Evolutionary conservation across 2,329 filamentous ascomycete species (phyloP), one percentile per base, ranked within the genome.

Genomic region (Chrysoporthe austroafricana): DNA sequence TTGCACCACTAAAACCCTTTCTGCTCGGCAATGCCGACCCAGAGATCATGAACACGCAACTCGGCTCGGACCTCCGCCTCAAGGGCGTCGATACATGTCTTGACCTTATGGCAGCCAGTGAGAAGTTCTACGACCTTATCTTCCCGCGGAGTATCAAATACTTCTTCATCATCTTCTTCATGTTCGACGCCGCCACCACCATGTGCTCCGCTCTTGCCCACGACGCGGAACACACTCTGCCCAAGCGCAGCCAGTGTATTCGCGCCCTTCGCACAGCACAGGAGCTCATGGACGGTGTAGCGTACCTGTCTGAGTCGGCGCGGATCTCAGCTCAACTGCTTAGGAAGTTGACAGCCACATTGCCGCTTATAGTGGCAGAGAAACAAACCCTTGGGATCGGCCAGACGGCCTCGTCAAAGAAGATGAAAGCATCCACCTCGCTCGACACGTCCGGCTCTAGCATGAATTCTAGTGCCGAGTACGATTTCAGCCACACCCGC

Each of bases 111-210:
- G 62, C 52, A 26, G 52, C 64, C 3, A 54, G 59, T 14, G 66
- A 70, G 61, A 46, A 59, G 34, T 76, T 75, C 57, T 73, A 75
- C 11, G 71, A 68, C 44, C 43, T 76, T 11, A 67, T 66, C 8
- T 73, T 62, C 16, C 69, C 73, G 50, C 66, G 63, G 2, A 72
- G 72, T 13, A 71, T 73, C 60, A 76, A 73, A 62, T 76, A 74
- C 66, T 74, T 75, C 60, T 75, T 74, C 66, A 71, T 73, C 56
- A 71, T 75, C 63, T 76, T 76, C 65, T 76, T 75, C 71, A 73
- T 76, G 48, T 76, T 76, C 60, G 74, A 76, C 62, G 72, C 74
- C 34, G 67, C 74, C 11, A 75, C 74, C 13, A 69, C 72, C 48
- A 60, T 76, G 66, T 76, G 73, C 66, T 75, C 74, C 8, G 75